Conservation (phyloP, 805 yeast genomes). For the Nakazawaea peltata region DNA sequence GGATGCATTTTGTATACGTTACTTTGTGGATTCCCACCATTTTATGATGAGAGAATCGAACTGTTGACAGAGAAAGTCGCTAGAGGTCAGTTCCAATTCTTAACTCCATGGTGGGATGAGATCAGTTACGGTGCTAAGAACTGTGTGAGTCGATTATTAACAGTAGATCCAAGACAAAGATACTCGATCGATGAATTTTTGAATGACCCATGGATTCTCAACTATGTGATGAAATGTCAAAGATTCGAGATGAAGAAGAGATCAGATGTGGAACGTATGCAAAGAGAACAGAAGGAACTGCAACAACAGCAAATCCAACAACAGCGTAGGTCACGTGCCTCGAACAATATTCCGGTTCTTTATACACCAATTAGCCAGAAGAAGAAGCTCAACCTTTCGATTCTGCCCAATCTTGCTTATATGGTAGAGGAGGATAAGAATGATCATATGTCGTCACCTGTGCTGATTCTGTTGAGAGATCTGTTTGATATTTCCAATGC, state of each 20-base stretch:
- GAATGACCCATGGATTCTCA: slow-evolving; percentile 67
- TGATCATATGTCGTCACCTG: slow-evolving; percentile 40
- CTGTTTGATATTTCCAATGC: slow-evolving; percentile 57
- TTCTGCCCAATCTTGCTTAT: too few relatives aligned
- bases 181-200: slow-evolving; percentile 68
- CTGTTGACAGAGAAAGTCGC: slow-evolving; percentile 71
- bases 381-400: slow-evolving; percentile 4
- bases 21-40: slow-evolving; percentile 96
- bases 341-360: slow-evolving; percentile 4
- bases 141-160: slow-evolving; percentile 56
- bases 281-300: background rate
- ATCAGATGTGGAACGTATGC: slow-evolving; percentile 6
- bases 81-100: slow-evolving; percentile 67
- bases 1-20: slow-evolving; percentile 94
- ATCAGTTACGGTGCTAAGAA: slow-evolving; percentile 61
- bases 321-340: background rate
- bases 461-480: slow-evolving; percentile 50
- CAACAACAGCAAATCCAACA: too few relatives aligned
- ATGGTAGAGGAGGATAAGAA: slow-evolving; percentile 9
- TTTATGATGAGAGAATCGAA: slow-evolving; percentile 78
- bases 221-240: slow-evolving; percentile 13
- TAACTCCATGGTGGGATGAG: slow-evolving; percentile 89
- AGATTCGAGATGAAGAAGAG: slow-evolving; percentile 6
- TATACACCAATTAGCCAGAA: slow-evolving; percentile 13
- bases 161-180: slow-evolving; percentile 62